These are phyloP conservation scores for Candida tunisiensis DNA, from an alignment of 1,139 yeast genomes.

Conservation along the genomic window DNA sequence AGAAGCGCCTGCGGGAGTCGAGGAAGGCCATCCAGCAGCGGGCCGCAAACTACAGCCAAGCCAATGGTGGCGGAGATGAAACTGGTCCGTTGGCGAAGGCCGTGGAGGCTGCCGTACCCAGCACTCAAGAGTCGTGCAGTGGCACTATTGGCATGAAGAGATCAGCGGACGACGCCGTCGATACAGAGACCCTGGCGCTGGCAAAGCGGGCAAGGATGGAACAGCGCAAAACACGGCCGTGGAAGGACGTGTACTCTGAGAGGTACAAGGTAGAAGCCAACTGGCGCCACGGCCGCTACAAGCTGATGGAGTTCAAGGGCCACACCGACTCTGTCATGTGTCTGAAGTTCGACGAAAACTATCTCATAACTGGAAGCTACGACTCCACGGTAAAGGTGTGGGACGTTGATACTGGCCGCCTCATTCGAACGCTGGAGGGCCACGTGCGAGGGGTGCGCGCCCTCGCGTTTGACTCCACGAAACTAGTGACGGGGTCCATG, in stretches of 20 bases:
- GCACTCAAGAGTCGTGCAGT: no score
- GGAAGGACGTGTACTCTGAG: constrained; percentile 92
- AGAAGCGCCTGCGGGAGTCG: constrained; percentile 18
- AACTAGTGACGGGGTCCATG: constrained; percentile 80
- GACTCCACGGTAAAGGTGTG: constrained; percentile 81
- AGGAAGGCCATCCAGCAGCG: constrained; percentile 16
- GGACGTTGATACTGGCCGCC: constrained; percentile 68
- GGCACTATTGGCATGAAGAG: not conserved
- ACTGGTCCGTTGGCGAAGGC: no score
- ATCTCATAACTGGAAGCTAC: constrained; percentile 79
- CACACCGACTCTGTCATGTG: constrained; percentile 80
- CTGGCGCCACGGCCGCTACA: constrained; percentile 77
- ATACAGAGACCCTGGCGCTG: not conserved
- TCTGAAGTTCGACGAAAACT: constrained; percentile 62
- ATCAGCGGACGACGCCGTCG: not conserved
- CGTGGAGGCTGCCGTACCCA: no score
- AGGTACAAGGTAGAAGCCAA: constrained; percentile 80
- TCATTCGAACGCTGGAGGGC: constrained; percentile 62
- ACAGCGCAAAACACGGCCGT: constrained; percentile 46
- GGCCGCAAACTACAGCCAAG: no score
- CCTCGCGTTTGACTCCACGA: constrained; percentile 70
- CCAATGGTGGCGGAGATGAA: no score
- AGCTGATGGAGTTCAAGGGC: constrained; percentile 53
- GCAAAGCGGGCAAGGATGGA: constrained; percentile 1
- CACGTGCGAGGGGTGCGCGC: constrained; percentile 79